Evolutionary conservation across 1,284 basidiomycete genomes (phyloP), one percentile per base, ranked within the genome.

Genomic region (Boletus mariae): DNA sequence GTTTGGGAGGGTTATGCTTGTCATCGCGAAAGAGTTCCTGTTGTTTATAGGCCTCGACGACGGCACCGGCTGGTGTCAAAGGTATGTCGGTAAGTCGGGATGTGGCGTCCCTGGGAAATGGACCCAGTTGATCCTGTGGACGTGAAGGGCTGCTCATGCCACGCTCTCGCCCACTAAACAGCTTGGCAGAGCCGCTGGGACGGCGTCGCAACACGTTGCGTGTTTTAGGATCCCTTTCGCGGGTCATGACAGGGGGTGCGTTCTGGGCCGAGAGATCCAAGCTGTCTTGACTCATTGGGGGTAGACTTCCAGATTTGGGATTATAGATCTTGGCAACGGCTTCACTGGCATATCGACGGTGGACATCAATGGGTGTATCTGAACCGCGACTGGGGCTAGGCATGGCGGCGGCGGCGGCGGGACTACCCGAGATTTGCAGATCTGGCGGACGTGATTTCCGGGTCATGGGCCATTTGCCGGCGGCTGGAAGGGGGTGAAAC

Each of bases 31-130:
- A 67, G 26, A 69, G 66, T 57, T 74, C 76, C 56, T 80, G 80
- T 48, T 76, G 74, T 61, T 80, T 83, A 63, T 85, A 85, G 4
- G 82, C 80, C 46, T 78, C 76, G 5, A 73, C 77, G 29, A 85
- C 77, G 0, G 77, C 77, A 2, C 78, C 74, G 0, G 84, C 83
- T 3, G 84, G 83, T 0, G 84, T 85, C 6, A 57, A 49, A 37
- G 57, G 12, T 3, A 26, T 2, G 9, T 23, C 31, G 20, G 7
- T 44, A 8, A 13, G 40, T 17, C 34, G 45, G 10, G 47, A 48
- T 10, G 11, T 42, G 31, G 35, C 20, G 1, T 53, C 51, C 9
- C 45, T 57, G 25, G 48, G 25, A 2, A 26, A 41, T 12, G 45
- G 45, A 29, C 32, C 29, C 11, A 32, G 47, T 17, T 13, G 44